Evolutionary conservation across 2,329 filamentous ascomycete species (phyloP).

Genomic region (Aspergillus ibericus): DNA sequence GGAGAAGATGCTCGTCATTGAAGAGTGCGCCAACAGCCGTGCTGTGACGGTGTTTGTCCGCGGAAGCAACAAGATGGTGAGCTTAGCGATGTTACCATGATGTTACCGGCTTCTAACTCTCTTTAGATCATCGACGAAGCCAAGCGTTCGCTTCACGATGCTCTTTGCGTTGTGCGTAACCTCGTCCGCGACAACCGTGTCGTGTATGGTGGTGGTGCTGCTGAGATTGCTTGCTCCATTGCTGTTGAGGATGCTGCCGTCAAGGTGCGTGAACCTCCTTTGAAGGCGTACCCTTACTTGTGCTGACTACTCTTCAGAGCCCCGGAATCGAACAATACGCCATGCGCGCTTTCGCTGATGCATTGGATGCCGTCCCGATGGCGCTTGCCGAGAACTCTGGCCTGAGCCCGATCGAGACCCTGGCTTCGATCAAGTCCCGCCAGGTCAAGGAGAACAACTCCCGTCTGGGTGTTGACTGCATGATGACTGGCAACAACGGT

Average conservation of each 20-base stretch:
- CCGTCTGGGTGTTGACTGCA: slow-evolving; percentile 92
- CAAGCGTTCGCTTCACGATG: slow-evolving; percentile 95
- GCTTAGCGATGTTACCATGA: slow-evolving; percentile 25
- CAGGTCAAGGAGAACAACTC: slow-evolving; percentile 84
- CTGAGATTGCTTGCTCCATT: slow-evolving; percentile 94
- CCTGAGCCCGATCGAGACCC: slow-evolving; percentile 89
- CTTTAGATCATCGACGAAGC: slow-evolving; percentile 94
- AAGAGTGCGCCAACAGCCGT: slow-evolving; percentile 96
- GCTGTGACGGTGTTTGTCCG: slow-evolving; percentile 95
- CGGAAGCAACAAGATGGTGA: slow-evolving; percentile 98
- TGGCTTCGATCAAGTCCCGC: slow-evolving; percentile 92
- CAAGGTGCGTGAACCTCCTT: slow-evolving; percentile 52
- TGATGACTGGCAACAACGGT: slow-evolving; percentile 88
- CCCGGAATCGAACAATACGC: slow-evolving; percentile 98
- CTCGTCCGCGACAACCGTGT: slow-evolving; percentile 94
- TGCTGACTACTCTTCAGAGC: slow-evolving; percentile 54
- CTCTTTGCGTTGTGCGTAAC: slow-evolving; percentile 95
- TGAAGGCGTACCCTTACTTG: no score
- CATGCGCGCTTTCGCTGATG: slow-evolving; percentile 96
- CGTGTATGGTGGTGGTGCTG: slow-evolving; percentile 94
- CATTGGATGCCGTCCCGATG: slow-evolving; percentile 90
- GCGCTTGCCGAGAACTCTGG: slow-evolving; percentile 96
- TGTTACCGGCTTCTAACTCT: slow-evolving; percentile 8
- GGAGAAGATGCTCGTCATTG: slow-evolving; percentile 99
- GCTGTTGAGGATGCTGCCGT: slow-evolving; percentile 93